A percentile compares a stretch with the other conserved stretches of the same genome.
These are phyloP conservation scores for Calonectria ilicicola DNA, from an alignment of 2,329 filamentous ascomycete genomes.

Conservation along the genomic window DNA sequence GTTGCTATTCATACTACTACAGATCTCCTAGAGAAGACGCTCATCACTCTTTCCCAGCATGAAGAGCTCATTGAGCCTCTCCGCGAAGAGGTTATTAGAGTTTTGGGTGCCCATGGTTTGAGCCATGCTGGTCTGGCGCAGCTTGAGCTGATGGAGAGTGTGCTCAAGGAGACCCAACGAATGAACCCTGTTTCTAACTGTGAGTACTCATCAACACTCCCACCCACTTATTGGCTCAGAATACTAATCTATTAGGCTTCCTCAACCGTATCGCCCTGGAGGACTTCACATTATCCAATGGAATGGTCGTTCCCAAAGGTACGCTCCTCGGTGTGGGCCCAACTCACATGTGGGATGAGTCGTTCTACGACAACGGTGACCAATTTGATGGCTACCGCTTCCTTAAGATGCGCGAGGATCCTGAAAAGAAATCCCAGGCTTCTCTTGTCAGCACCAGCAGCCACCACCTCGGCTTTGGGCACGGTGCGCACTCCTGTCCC, in stretches of 20 bases:
- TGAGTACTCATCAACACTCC: neutral
- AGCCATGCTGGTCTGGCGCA: neutral
- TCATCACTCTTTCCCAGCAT: neutral
- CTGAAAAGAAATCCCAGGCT: neutral
- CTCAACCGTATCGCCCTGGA: neutral
- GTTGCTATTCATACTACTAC: neutral
- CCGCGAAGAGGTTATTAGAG: neutral
- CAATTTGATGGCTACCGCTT: neutral
- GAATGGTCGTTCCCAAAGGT: neutral
- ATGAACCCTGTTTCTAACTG: neutral
- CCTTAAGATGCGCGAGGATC: neutral
- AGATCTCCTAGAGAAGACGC: neutral
- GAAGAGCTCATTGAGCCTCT: neutral
- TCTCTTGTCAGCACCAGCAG: neutral
- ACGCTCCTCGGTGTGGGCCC: neutral
- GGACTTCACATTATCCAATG: neutral
- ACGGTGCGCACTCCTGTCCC: neutral
- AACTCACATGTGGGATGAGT: conserved; percentile 1
- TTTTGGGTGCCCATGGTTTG: neutral
- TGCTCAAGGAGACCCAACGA: neutral
- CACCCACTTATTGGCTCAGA: neutral
- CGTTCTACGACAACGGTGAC: neutral
- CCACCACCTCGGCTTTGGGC: neutral
- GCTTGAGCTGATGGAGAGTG: neutral
- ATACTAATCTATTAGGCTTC: neutral